phyloP scores from a whole-genome alignment of 345 rosid species.

The Diplotaxis tenuifolia region DNA sequence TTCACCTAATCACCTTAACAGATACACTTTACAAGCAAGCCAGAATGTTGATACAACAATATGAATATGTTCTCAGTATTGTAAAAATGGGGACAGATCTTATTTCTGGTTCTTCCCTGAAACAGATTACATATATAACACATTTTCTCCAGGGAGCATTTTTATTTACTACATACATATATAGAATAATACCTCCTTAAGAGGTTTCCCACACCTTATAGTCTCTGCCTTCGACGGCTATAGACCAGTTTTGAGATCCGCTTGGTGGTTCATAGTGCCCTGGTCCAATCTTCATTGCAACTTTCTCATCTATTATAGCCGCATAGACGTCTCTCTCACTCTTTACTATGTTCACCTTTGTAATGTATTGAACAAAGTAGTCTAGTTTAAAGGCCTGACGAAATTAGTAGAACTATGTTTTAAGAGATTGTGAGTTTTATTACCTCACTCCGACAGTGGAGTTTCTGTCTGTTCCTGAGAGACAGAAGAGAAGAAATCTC shows the following conservation, averaged over 20 bases:
- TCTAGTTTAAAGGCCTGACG: not conserved
- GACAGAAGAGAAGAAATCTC: slow-evolving; percentile 74
- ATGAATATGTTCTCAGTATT: slow-evolving; percentile 17
- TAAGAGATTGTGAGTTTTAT: slow-evolving; percentile 18
- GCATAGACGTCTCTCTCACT: slow-evolving; percentile 86
- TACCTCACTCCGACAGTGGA: slow-evolving; percentile 85
- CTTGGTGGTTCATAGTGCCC: slow-evolving; percentile 74
- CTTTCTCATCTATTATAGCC: slow-evolving; percentile 70
- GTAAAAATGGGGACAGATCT: slow-evolving; percentile 12
- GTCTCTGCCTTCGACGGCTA: slow-evolving; percentile 65
- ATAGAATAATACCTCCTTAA: slow-evolving; percentile 22
- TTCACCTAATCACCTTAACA: not conserved
- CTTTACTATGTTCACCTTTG: slow-evolving; percentile 62
- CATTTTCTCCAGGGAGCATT: slow-evolving; percentile 11
- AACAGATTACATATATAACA: slow-evolving; percentile 10
- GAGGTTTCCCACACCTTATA: slow-evolving; percentile 93
- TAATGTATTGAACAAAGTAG: slow-evolving; percentile 3
- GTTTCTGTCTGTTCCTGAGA: slow-evolving; percentile 63
- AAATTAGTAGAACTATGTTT: not conserved
- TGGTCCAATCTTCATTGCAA: slow-evolving; percentile 92
- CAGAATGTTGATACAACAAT: slow-evolving; percentile 23
- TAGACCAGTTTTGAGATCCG: slow-evolving; percentile 58
- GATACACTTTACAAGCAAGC: slow-evolving; percentile 6
- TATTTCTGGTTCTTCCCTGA: slow-evolving; percentile 17
- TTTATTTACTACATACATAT: slow-evolving; percentile 16